Conservation (phyloP, 768 basidiomycete genomes). For the Macrolepiota fuliginosa region DNA sequence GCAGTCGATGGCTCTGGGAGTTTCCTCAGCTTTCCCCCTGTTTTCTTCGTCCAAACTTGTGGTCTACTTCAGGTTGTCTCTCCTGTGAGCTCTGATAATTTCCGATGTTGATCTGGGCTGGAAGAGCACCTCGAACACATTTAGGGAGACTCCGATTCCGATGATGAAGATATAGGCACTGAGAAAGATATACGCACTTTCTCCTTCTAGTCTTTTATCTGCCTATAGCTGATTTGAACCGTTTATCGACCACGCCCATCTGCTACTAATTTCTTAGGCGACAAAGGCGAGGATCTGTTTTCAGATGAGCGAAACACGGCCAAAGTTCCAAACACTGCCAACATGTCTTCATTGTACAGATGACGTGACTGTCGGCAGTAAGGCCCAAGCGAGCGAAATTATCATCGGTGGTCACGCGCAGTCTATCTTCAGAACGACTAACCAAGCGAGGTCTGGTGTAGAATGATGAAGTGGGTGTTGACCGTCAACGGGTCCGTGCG, state of each 20-base stretch:
- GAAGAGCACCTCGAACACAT: neutral
- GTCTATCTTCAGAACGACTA: constrained; percentile 18
- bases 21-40: constrained; percentile 28
- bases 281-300: constrained; percentile 91
- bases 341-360: too few relatives aligned
- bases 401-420: neutral
- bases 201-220: constrained; percentile 39
- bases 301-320: constrained; percentile 85
- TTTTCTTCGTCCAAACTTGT: constrained; percentile 37
- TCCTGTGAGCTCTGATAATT: constrained; percentile 64
- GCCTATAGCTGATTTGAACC: constrained; percentile 80
- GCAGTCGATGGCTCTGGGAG: constrained; percentile 58
- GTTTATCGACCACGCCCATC: constrained; percentile 88
- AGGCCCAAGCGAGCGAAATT: neutral
- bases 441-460: neutral
- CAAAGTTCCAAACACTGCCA: too few relatives aligned
- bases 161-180: constrained; percentile 18
- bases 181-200: constrained; percentile 20
- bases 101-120: constrained; percentile 75
- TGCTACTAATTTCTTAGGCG: constrained; percentile 73
- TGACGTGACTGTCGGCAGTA: too few relatives aligned
- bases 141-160: neutral
- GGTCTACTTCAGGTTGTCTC: constrained; percentile 69
- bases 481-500: constrained; percentile 1
- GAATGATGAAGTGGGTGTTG: neutral